These are phyloP conservation scores for Torrubiella hemipterigena DNA, from an alignment of 2,329 filamentous ascomycete genomes.

Conservation along the genomic window DNA sequence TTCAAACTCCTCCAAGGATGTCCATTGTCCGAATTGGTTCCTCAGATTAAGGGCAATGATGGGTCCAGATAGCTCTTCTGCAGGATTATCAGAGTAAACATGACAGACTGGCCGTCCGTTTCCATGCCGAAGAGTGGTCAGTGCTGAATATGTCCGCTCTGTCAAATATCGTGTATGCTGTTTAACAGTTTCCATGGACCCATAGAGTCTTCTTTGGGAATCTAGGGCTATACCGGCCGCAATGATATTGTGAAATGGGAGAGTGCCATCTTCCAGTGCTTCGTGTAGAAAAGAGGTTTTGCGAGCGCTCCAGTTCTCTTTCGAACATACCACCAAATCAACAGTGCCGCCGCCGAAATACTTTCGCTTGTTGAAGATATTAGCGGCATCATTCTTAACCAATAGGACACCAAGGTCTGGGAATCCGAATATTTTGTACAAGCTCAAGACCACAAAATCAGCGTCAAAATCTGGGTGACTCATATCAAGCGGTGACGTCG, in stretches of 20 bases:
- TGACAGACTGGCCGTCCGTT: conserved; percentile 56
- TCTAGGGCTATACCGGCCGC: conserved; percentile 66
- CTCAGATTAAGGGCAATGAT: conserved; percentile 74
- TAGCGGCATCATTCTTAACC: conserved; percentile 58
- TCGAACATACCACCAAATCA: conserved; percentile 71
- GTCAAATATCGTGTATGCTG: conserved; percentile 59
- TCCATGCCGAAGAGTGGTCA: conserved; percentile 51
- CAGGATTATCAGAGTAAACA: conserved; percentile 41
- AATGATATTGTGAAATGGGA: conserved; percentile 83
- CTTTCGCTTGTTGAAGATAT: conserved; percentile 50
- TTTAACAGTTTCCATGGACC: conserved; percentile 56
- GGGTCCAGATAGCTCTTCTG: conserved; percentile 47
- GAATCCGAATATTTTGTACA: conserved; percentile 98
- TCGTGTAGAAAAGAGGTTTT: conserved; percentile 67
- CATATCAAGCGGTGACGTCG: conserved; percentile 67
- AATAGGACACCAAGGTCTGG: conserved; percentile 81
- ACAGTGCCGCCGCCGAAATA: conserved; percentile 96
- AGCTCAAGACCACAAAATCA: conserved; percentile 78
- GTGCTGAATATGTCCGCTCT: conserved; percentile 41
- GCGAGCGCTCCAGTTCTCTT: conserved; percentile 70
- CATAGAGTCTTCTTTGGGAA: conserved; percentile 57
- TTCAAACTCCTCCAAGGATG: conserved; percentile 76
- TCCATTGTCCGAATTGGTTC: conserved; percentile 57
- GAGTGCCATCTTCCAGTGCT: conserved; percentile 77
- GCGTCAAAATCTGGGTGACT: conserved; percentile 48